phyloP scores from a whole-genome alignment of 179 eudicot species.

The Spergularia azorica region DNA sequence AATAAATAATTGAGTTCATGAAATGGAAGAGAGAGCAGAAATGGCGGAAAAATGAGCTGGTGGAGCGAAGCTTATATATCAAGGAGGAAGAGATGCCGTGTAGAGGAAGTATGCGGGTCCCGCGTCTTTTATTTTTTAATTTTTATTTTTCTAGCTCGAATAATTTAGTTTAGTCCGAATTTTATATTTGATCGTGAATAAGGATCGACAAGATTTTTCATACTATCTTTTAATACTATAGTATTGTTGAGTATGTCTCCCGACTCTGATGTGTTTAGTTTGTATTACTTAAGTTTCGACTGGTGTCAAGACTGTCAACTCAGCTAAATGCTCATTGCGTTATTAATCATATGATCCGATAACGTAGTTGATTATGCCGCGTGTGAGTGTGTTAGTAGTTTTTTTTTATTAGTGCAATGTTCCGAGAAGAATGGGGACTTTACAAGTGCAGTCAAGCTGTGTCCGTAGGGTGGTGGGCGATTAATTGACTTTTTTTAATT shows the following conservation, averaged over 20 bases:
- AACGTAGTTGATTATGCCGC: background rate
- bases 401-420: too few species aligned
- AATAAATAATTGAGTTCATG: background rate
- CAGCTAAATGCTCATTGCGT: too few species aligned
- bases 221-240: too few species aligned
- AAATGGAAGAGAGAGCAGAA: background rate
- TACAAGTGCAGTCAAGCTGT: background rate
- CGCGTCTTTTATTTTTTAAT: background rate
- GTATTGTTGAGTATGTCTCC: too few species aligned
- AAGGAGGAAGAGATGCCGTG: constrained; percentile 13
- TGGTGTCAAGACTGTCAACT: too few species aligned
- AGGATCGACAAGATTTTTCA: too few species aligned
- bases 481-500: background rate
- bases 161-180: too few species aligned
- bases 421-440: background rate
- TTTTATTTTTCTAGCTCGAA: too few species aligned
- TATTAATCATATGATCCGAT: too few species aligned
- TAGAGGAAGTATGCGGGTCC: constrained; percentile 20
- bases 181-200: too few species aligned
- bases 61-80: background rate
- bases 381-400: background rate
- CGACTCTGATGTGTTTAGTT: too few species aligned
- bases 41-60: background rate
- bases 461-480: background rate
- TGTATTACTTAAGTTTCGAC: too few species aligned